Conservation (phyloP, 148 eudicot species). For the Rhododendron ferrugineum region DNA sequence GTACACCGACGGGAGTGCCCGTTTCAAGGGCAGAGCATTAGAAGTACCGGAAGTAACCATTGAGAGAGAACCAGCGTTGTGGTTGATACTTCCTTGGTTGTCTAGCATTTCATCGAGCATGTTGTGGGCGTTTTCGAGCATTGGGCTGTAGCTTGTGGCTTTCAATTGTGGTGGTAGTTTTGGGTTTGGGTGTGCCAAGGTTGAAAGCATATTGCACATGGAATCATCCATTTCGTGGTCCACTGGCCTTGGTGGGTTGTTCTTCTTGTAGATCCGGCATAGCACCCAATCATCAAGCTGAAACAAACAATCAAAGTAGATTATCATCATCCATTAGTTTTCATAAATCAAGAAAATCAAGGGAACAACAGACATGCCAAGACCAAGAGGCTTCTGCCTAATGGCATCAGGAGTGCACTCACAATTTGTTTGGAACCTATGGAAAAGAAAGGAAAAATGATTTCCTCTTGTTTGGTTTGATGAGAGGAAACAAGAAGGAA, state of each 20-base stretch:
- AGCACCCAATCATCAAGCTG: conserved; percentile 96
- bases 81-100: neutral
- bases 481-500: neutral
- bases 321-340: neutral
- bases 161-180: neutral
- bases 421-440: too few species aligned
- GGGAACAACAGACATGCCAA: neutral
- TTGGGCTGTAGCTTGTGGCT: conserved; percentile 13
- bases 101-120: conserved; percentile 33
- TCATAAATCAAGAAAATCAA: too few species aligned
- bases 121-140: conserved; percentile 30
- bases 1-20: conserved; percentile 20
- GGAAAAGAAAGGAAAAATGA: neutral
- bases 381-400: too few species aligned
- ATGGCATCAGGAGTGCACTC: too few species aligned
- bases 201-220: conserved; percentile 27
- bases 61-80: neutral
- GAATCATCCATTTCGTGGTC: conserved; percentile 59
- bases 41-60: neutral
- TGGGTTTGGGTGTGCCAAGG: conserved; percentile 13
- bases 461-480: neutral
- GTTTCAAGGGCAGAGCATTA: conserved; percentile 16
- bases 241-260: conserved; percentile 42
- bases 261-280: conserved; percentile 90
- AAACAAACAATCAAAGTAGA: conserved; percentile 8